Evolutionary conservation across 148 eudicot species (phyloP).

Genomic region (Linanthus parryae): DNA sequence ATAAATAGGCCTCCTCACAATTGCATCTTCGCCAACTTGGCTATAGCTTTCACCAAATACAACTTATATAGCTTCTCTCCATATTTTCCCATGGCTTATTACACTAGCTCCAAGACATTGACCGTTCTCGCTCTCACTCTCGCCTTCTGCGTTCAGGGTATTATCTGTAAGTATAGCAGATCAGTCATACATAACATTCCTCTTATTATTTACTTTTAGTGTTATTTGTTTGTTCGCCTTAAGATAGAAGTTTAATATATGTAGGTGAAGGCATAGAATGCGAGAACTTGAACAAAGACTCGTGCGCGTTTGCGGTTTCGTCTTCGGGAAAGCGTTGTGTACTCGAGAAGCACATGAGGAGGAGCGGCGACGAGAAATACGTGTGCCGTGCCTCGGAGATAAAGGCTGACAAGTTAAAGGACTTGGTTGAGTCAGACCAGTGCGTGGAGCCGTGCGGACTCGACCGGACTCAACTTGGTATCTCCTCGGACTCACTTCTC

Average conservation of each 20-base stretch:
- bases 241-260: neutral
- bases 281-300: conserved; percentile 50
- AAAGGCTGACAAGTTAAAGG: conserved; percentile 38
- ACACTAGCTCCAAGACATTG: conserved; percentile 8
- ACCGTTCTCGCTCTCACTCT: conserved; percentile 17
- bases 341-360: conserved; percentile 43
- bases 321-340: conserved; percentile 61
- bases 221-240: neutral
- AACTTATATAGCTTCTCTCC: neutral
- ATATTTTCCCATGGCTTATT: conserved; percentile 12
- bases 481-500: conserved; percentile 68
- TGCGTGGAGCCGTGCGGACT: conserved; percentile 59
- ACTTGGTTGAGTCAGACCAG: conserved; percentile 42
- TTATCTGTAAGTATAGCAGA: neutral
- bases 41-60: no score
- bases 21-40: neutral
- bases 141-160: conserved; percentile 11
- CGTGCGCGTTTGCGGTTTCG: conserved; percentile 59
- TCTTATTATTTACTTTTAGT: neutral
- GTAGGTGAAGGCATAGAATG: conserved; percentile 41
- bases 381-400: conserved; percentile 48
- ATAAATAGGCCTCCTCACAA: neutral
- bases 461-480: conserved; percentile 46
- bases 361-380: conserved; percentile 40
- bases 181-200: neutral